Percentiles rank a stretch among this genome's conserved stretches.
Evolutionary conservation across 331 rosid genomes (phyloP).

Genomic region (Acacia concinna): DNA sequence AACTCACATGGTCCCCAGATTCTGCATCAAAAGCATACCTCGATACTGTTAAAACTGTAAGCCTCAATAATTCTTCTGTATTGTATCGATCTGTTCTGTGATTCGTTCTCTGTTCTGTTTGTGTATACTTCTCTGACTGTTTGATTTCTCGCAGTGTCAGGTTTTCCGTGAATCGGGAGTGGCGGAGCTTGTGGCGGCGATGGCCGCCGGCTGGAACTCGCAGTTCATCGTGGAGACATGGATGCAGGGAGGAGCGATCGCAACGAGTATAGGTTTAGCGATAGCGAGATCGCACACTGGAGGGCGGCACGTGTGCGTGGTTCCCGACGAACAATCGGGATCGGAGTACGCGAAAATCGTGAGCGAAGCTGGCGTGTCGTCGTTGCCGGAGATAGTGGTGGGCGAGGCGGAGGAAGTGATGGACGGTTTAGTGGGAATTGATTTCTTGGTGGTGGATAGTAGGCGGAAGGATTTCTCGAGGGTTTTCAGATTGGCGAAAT

Average conservation of each 20-base stretch:
- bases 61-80: constrained; percentile 31
- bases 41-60: constrained; percentile 82
- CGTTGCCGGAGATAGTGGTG: constrained; percentile 48
- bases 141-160: constrained; percentile 44
- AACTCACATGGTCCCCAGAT: constrained; percentile 90
- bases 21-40: constrained; percentile 86
- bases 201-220: constrained; percentile 97
- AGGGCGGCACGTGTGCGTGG: constrained; percentile 82
- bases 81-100: not conserved
- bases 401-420: constrained; percentile 76
- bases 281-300: constrained; percentile 69
- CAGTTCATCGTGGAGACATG: constrained; percentile 80
- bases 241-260: constrained; percentile 64
- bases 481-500: constrained; percentile 53
- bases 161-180: constrained; percentile 61
- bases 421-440: constrained; percentile 53
- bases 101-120: not conserved
- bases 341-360: constrained; percentile 45
- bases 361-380: constrained; percentile 35
- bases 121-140: constrained; percentile 36
- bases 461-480: constrained; percentile 42
- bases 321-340: constrained; percentile 68
- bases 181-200: constrained; percentile 82
- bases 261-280: constrained; percentile 68
- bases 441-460: constrained; percentile 84